These are phyloP conservation scores for Colletotrichum aenigma DNA, from an alignment of 2,329 filamentous ascomycete genomes.

Conservation along the genomic window DNA sequence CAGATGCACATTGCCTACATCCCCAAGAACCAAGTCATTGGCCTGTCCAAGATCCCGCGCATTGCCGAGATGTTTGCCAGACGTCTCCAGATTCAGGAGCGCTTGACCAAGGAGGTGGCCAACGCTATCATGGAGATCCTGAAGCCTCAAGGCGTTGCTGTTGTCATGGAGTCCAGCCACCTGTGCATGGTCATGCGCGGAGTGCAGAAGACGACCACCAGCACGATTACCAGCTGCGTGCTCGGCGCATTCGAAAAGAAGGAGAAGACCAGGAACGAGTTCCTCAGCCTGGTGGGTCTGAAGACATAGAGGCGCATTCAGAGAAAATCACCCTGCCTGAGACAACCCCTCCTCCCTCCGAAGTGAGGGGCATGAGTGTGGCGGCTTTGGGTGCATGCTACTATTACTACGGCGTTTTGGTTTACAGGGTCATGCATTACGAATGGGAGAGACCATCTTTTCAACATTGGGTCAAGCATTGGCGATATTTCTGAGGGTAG, in stretches of 20 bases:
- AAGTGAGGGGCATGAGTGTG: neutral
- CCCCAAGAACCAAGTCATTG: conserved; percentile 87
- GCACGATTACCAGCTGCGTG: conserved; percentile 95
- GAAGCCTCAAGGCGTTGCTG: conserved; percentile 91
- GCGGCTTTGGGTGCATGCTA: neutral
- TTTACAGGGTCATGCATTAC: conserved; percentile 9
- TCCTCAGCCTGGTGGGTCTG: conserved; percentile 78
- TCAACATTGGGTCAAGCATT: conserved; percentile 23
- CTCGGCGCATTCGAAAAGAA: conserved; percentile 93
- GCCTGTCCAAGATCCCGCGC: conserved; percentile 92
- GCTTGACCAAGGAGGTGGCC: conserved; percentile 94
- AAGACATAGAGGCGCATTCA: conserved; percentile 40
- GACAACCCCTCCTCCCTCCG: neutral
- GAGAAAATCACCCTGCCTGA: neutral
- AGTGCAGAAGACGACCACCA: conserved; percentile 88
- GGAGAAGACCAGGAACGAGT: conserved; percentile 94
- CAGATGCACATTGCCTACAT: conserved; percentile 99
- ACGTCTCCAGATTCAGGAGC: conserved; percentile 92
- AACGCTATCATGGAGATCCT: conserved; percentile 92
- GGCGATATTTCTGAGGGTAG: conserved; percentile 9
- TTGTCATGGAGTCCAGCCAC: conserved; percentile 97
- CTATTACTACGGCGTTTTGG: conserved; percentile 5
- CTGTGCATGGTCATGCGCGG: conserved; percentile 99
- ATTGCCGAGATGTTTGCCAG: conserved; percentile 98
- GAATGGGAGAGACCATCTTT: conserved; percentile 20